A percentile compares a stretch with the other conserved stretches of the same genome.
These are phyloP conservation scores for Hypoxylon sp. DNA, from an alignment of 2,329 filamentous ascomycete genomes.

Conservation along the genomic window DNA sequence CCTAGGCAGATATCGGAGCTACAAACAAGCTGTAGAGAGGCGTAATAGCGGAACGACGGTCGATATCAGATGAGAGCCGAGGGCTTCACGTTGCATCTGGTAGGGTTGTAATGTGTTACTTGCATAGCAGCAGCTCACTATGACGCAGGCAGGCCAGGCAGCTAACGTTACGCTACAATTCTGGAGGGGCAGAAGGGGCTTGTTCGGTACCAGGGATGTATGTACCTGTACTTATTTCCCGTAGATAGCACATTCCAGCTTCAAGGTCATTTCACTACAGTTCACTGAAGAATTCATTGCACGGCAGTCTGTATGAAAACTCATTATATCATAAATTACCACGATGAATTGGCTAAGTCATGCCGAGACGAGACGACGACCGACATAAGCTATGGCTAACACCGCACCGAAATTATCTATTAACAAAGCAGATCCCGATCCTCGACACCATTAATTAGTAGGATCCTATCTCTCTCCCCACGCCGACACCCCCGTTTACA, in stretches of 20 bases:
- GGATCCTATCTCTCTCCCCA: background rate
- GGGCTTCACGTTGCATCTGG: too few species aligned
- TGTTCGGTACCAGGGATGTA: too few species aligned
- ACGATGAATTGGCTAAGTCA: background rate
- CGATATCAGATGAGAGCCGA: background rate
- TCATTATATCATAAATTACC: background rate
- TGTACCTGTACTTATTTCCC: background rate
- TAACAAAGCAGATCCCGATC: background rate
- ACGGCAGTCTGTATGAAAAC: background rate
- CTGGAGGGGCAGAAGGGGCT: too few species aligned
- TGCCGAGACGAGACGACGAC: background rate
- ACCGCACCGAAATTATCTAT: background rate
- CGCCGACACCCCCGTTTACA: constrained; percentile 13
- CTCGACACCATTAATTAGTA: background rate
- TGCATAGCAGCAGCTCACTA: too few species aligned
- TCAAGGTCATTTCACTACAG: too few species aligned
- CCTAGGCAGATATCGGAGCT: background rate
- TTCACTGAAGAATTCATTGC: too few species aligned
- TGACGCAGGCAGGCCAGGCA: too few species aligned
- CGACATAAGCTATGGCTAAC: background rate
- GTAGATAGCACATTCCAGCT: too few species aligned
- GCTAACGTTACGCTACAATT: too few species aligned
- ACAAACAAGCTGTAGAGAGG: too few species aligned
- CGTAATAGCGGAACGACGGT: background rate
- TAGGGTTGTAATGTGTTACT: too few species aligned